Evolutionary conservation across 805 yeast species (phyloP).

Genomic region (Yamadazyma sp.): DNA sequence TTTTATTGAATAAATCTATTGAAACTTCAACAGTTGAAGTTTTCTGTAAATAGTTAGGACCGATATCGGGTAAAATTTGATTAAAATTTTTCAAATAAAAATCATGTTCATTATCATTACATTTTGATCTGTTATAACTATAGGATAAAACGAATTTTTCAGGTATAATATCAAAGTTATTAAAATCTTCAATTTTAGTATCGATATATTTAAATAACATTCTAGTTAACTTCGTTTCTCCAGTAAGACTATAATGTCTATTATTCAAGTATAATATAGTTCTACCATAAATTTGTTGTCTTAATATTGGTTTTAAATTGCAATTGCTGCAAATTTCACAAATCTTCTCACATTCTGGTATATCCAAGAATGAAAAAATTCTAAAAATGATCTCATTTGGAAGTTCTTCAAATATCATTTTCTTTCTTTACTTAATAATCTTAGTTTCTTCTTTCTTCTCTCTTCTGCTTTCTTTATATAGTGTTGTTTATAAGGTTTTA

Average conservation of each 20-base stretch:
- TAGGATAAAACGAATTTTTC: constrained; percentile 12
- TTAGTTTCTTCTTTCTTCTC: too few relatives aligned
- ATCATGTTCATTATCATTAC: constrained; percentile 6
- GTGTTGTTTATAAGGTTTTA: too few relatives aligned
- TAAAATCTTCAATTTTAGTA: background rate
- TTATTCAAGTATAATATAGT: constrained; percentile 10
- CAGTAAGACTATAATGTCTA: background rate
- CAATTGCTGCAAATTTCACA: background rate
- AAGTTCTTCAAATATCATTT: constrained; percentile 4
- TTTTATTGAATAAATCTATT: constrained; percentile 14
- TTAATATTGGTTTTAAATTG: constrained; percentile 5
- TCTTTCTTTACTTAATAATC: too few relatives aligned
- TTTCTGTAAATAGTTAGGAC: constrained; percentile 7
- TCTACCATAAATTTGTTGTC: constrained; percentile 12
- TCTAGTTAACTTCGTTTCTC: constrained; percentile 5
- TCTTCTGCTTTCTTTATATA: too few relatives aligned
- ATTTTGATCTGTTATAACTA: constrained; percentile 7
- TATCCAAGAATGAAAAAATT: constrained; percentile 11
- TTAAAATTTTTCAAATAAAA: constrained; percentile 6
- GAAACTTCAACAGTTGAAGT: constrained; percentile 9
- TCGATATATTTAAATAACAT: constrained; percentile 10
- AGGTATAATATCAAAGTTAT: constrained; percentile 8
- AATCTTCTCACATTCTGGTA: constrained; percentile 10
- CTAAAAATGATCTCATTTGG: constrained; percentile 12
- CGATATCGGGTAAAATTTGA: background rate